These are phyloP conservation scores for Creolimax fragrantissima DNA, from an alignment of 78 protist genomes.

Conservation along the genomic window DNA sequence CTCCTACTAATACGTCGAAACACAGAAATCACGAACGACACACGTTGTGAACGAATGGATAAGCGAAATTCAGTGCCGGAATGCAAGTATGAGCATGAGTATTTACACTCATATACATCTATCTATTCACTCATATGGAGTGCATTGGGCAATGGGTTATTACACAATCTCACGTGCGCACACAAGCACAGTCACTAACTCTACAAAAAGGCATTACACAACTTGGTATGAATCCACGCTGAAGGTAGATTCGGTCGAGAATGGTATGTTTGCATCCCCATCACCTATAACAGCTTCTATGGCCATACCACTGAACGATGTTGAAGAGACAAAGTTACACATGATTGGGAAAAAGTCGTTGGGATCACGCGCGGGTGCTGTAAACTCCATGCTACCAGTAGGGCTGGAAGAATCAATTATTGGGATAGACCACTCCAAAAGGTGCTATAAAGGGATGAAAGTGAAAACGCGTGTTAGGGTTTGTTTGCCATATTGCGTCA, in stretches of 20 bases:
- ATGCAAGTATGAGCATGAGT: too few species aligned
- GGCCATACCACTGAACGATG: background rate
- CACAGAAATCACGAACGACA: too few species aligned
- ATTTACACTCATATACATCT: too few species aligned
- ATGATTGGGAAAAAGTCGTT: constrained; percentile 51
- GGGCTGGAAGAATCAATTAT: constrained; percentile 6
- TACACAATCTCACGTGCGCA: too few species aligned
- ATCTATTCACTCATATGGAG: too few species aligned
- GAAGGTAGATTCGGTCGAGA: background rate
- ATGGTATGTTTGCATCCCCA: background rate
- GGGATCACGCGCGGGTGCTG: background rate
- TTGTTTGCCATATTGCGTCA: too few species aligned
- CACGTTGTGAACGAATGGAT: too few species aligned
- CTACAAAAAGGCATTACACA: too few species aligned
- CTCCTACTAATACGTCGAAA: too few species aligned
- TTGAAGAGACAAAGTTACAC: constrained; percentile 14
- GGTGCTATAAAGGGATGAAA: background rate
- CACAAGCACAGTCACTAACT: too few species aligned
- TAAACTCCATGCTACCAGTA: constrained; percentile 31
- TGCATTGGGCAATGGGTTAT: too few species aligned
- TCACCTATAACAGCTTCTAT: background rate
- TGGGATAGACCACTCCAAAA: constrained; percentile 1
- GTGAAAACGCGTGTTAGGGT: background rate
- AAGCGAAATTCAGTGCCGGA: too few species aligned
- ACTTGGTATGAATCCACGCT: background rate